Conservation (phyloP, 805 yeast genomes). For the Lipomyces spencermartinsiae region DNA sequence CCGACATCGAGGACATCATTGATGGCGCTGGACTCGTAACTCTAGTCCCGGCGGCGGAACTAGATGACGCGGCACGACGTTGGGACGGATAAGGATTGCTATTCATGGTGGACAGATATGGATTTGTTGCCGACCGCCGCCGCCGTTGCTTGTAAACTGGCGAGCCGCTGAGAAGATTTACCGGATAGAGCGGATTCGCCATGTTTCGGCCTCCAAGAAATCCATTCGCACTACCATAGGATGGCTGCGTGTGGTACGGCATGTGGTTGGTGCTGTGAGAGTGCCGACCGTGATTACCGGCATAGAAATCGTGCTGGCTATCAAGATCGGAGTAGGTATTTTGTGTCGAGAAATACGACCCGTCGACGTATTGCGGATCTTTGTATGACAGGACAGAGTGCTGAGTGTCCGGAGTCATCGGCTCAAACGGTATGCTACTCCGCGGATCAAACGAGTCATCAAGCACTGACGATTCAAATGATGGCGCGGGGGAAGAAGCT, state of each 20-base stretch:
- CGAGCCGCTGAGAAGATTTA: slow-evolving; percentile 21
- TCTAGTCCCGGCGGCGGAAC: neutral
- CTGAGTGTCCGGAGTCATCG: slow-evolving; percentile 38
- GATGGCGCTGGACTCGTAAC: slow-evolving; percentile 11
- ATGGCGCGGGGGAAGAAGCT: slow-evolving; percentile 33
- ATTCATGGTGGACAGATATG: neutral
- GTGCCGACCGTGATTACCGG: neutral
- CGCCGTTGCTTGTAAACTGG: slow-evolving; percentile 36
- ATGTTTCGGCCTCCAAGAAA: neutral
- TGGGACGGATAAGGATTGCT: slow-evolving; percentile 2
- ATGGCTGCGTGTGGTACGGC: neutral
- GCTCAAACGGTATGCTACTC: slow-evolving; percentile 23
- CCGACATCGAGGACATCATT: slow-evolving; percentile 8
- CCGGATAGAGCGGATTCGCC: slow-evolving; percentile 8
- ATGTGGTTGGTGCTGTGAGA: neutral
- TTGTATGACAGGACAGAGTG: slow-evolving; percentile 21
- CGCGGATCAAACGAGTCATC: slow-evolving; percentile 19
- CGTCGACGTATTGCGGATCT: slow-evolving; percentile 15
- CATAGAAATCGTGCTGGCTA: neutral
- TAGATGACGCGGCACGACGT: neutral
- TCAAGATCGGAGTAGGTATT: slow-evolving; percentile 5
- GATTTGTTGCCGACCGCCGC: slow-evolving; percentile 20
- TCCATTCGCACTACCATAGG: neutral
- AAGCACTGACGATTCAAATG: slow-evolving; percentile 27
- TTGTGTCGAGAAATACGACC: slow-evolving; percentile 10